Evolutionary conservation across 225 moss, liverwort and hornwort species (phyloP).

Genomic region (Bryoerythrophyllum caledonicum): DNA sequence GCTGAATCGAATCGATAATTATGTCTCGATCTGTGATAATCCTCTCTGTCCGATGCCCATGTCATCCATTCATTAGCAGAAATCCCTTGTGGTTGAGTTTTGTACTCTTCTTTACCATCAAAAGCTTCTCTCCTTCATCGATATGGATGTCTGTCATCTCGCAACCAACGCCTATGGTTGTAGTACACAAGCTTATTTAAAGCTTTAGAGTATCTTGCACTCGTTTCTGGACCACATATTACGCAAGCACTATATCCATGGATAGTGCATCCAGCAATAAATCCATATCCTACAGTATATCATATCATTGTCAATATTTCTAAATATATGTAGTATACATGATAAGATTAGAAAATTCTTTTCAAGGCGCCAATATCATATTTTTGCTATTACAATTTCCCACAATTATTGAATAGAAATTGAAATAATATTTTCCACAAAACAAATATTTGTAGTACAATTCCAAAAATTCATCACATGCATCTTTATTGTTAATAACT

Average conservation of each 20-base stretch:
- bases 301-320: neutral
- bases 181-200: neutral
- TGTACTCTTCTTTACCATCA: neutral
- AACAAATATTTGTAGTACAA: too few species aligned
- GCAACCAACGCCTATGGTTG: neutral
- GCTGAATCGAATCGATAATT: neutral
- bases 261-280: neutral
- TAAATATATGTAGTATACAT: too few species aligned
- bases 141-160: neutral
- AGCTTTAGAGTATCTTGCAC: neutral
- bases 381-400: too few species aligned
- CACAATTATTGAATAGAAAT: too few species aligned
- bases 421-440: too few species aligned
- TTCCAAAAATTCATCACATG: too few species aligned
- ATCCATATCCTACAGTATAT: neutral
- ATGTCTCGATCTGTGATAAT: neutral
- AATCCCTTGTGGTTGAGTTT: neutral
- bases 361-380: too few species aligned
- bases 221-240: neutral
- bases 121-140: neutral
- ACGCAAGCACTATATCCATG: neutral
- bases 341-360: too few species aligned
- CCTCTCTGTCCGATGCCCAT: neutral
- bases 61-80: neutral
- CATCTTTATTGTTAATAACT: too few species aligned